These are phyloP conservation scores for Dipteronia dyeriana DNA, from an alignment of 345 rosid species.

Conservation along the genomic window DNA sequence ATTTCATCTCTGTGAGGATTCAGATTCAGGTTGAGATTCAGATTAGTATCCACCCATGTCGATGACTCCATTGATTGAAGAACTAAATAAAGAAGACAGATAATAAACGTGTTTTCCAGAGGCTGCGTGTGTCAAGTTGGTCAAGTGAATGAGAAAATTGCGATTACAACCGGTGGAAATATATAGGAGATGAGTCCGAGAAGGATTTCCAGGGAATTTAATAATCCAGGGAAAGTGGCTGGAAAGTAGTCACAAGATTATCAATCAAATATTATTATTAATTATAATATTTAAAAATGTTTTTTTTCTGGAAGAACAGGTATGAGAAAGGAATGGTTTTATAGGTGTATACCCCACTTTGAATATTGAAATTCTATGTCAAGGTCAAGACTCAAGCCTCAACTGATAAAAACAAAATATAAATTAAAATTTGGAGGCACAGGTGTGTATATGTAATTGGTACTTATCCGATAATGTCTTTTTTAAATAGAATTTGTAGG, in stretches of 20 bases:
- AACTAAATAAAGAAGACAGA: not conserved
- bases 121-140: constrained; percentile 11
- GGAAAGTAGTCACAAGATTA: constrained; percentile 31
- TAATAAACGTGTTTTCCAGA: not conserved
- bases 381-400: constrained; percentile 15
- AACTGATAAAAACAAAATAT: too few species aligned
- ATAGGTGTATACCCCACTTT: not conserved
- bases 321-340: constrained; percentile 21
- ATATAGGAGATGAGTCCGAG: constrained; percentile 11
- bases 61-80: constrained; percentile 35
- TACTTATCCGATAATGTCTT: too few species aligned
- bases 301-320: not conserved
- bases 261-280: not conserved
- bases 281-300: too few species aligned
- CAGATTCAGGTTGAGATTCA: constrained; percentile 49
- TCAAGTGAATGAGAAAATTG: constrained; percentile 34
- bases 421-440: too few species aligned
- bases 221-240: constrained; percentile 34
- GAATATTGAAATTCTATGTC: constrained; percentile 9
- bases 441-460: too few species aligned
- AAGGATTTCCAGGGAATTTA: not conserved
- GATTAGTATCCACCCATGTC: constrained; percentile 48
- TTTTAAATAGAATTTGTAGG: too few species aligned
- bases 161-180: not conserved
- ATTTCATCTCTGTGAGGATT: constrained; percentile 10